Conservation (phyloP, 495 filamentous ascomycete genomes). For the Penicillium ochrochloron region DNA sequence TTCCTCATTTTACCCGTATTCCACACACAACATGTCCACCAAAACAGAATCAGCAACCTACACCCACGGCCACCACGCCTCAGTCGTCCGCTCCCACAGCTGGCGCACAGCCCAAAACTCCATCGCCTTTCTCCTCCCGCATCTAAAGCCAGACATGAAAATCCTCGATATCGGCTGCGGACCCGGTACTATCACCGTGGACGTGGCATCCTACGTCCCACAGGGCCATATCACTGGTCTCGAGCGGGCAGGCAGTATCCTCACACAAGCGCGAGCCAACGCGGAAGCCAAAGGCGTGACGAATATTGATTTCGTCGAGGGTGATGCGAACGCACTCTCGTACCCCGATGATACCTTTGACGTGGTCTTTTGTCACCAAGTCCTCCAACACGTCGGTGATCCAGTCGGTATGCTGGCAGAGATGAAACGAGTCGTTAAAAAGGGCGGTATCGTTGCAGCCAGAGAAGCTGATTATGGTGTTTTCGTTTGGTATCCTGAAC, state of each 20-base stretch:
- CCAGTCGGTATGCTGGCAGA: constrained; percentile 49
- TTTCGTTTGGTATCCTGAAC: constrained; percentile 52
- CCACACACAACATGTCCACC: constrained; percentile 11
- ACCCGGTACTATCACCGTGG: constrained; percentile 60
- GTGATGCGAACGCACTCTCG: constrained; percentile 48
- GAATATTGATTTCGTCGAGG: constrained; percentile 52
- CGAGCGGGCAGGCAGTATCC: constrained; percentile 37
- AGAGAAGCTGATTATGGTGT: constrained; percentile 50
- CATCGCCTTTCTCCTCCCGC: constrained; percentile 52
- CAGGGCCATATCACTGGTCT: constrained; percentile 51
- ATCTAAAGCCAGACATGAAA: constrained; percentile 49
- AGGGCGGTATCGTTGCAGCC: constrained; percentile 57
- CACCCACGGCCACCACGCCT: constrained; percentile 55
- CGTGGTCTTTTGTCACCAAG: constrained; percentile 58
- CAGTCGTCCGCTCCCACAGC: constrained; percentile 51
- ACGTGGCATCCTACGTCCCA: constrained; percentile 51
- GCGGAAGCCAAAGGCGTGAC: constrained; percentile 41
- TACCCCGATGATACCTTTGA: constrained; percentile 59
- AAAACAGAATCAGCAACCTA: constrained; percentile 47
- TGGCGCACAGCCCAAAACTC: constrained; percentile 55
- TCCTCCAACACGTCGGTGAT: constrained; percentile 55
- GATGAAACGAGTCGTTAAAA: constrained; percentile 54
- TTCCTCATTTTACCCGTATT: too few relatives aligned
- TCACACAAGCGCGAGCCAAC: constrained; percentile 42
- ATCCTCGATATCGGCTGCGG: constrained; percentile 66